phyloP scores from a whole-genome alignment of 2,329 filamentous ascomycete genomes.

The Botrytis fragariae region DNA sequence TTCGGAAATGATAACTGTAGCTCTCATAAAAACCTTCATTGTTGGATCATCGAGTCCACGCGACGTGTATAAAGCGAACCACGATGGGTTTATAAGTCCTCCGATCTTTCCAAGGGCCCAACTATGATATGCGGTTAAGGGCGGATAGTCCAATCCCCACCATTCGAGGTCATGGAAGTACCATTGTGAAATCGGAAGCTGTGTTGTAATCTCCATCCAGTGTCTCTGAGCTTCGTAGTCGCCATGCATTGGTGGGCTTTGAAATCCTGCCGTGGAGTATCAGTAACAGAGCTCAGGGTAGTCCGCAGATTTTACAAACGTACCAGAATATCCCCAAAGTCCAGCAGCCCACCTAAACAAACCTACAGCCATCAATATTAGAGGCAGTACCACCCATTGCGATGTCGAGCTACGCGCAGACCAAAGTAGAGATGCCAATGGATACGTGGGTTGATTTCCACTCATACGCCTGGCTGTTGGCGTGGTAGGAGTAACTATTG shows the following conservation, averaged over 20 bases:
- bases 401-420: conserved; percentile 79
- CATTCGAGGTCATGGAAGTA: conserved; percentile 96
- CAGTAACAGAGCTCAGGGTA: conserved; percentile 18
- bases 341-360: conserved; percentile 91
- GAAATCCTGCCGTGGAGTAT: conserved; percentile 55
- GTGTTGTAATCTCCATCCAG: conserved; percentile 96
- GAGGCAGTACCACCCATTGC: conserved; percentile 87
- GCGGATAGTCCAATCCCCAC: conserved; percentile 98
- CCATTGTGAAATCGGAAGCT: conserved; percentile 90
- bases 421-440: conserved; percentile 92
- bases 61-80: conserved; percentile 84
- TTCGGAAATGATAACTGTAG: conserved; percentile 85
- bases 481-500: conserved; percentile 1
- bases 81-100: conserved; percentile 70
- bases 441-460: conserved; percentile 55
- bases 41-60: conserved; percentile 74
- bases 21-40: conserved; percentile 94
- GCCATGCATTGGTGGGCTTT: conserved; percentile 85
- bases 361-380: conserved; percentile 85
- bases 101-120: conserved; percentile 92
- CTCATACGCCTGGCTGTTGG: conserved; percentile 14
- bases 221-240: conserved; percentile 98
- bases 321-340: conserved; percentile 93
- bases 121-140: conserved; percentile 96
- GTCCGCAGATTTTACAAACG: conserved; percentile 13